A percentile compares a stretch with the other conserved stretches of the same genome.
Conservation (phyloP, 2,329 filamentous ascomycete genomes). For the Fusarium irregulare region DNA sequence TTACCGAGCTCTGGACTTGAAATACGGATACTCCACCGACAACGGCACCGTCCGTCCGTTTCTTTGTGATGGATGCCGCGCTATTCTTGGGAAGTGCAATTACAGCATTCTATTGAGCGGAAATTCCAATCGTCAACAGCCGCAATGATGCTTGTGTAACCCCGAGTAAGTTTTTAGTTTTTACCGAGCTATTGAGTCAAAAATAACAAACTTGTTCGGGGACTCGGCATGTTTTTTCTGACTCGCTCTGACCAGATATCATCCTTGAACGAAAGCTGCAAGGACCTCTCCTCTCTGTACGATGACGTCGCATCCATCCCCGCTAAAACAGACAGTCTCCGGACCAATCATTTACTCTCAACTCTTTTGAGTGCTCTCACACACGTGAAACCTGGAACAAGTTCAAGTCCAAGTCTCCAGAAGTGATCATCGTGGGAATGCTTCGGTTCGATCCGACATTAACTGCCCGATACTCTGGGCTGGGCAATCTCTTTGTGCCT, state of each 20-base stretch:
- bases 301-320: conserved; percentile 41
- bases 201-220: conserved; percentile 9
- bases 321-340: conserved; percentile 8
- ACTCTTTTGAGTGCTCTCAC: conserved; percentile 3
- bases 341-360: conserved; percentile 23
- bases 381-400: conserved; percentile 17
- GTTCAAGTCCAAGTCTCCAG: conserved; percentile 21
- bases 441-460: conserved; percentile 36
- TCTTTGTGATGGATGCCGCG: neutral
- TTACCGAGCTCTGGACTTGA: conserved; percentile 12
- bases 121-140: conserved; percentile 8
- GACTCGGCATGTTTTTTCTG: conserved; percentile 1
- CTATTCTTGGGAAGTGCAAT: neutral
- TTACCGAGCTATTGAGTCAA: neutral
- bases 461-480: conserved; percentile 1
- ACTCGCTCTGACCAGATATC: neutral
- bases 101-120: neutral
- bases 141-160: neutral
- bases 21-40: neutral
- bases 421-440: conserved; percentile 38
- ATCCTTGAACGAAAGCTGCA: conserved; percentile 31
- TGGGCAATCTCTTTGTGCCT: conserved; percentile 37
- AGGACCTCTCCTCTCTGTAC: conserved; percentile 39
- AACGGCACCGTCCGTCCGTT: conserved; percentile 1
- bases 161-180: neutral